Base-by-base conservation (phyloP, 768 basidiomycete species). In the Gloeopeniophorella convolvens region DNA sequence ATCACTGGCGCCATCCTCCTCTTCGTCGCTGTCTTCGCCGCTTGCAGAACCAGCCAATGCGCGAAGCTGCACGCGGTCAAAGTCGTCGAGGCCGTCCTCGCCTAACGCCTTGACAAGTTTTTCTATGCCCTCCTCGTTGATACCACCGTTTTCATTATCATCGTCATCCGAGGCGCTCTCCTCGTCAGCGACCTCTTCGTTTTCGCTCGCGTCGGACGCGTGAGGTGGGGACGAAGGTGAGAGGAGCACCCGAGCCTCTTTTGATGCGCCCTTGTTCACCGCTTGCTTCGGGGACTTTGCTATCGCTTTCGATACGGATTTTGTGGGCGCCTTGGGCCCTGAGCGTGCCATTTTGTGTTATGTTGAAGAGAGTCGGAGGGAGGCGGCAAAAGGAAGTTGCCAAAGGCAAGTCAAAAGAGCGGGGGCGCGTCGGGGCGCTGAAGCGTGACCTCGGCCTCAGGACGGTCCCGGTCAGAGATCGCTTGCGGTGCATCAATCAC, bases 41-140 rank as follows among this genome's bases (percentile, higher is more conserved):
- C 6, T 57, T 13, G 53, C 60, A 4, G 60, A 68, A 18, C 65
- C 72, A 5, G 72, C 57, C 21, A 77, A 62, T 35, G 67, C 62
- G 40, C 65, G 68, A 36, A 86, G 66, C 59, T 83, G 75, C 24
- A 74, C 77, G 48, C 72, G 70, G 42, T 79, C 84, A 60, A 79
- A 77, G 20, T 85, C 83, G 59, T 84, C 77, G 50, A 85, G 62
- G 1, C 76, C 80, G 53, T 85, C 79, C 18, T 83, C 82, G 11
- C 81, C 83, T 23, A 83, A 63, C 9, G 77, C 72, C 13, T 73
- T 70, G 67, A 82, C 72, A 4, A 82, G 68, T 39, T 73, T 66
- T 57, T 72, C 68, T 74, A 80, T 75, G n/a, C 79, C 81, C 57
- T 72, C 71, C 55, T 78, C 74, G 56, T 80, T 76, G 5, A 80